A percentile compares a stretch with the other conserved stretches of the same genome.
Conservation (phyloP, 805 yeast genomes). For the Osmozyma mogii region DNA sequence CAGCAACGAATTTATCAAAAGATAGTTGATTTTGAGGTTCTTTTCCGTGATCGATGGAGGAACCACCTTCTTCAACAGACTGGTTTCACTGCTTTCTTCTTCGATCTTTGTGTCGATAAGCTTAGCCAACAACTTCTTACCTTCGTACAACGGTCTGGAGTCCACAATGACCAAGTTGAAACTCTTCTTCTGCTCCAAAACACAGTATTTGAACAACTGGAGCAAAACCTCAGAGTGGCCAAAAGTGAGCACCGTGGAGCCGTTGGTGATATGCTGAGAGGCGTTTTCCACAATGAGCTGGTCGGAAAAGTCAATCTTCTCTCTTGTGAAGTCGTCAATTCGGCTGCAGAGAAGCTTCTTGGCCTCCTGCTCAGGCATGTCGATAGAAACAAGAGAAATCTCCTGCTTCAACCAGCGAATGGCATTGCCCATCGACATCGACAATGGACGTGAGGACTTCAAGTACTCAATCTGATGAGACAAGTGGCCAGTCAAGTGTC, state of each 20-base stretch:
- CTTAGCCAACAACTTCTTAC: slow-evolving; percentile 63
- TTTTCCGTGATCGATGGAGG: slow-evolving; percentile 26
- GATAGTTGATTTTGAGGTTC: slow-evolving; percentile 74
- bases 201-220: slow-evolving; percentile 64
- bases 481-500: slow-evolving; percentile 82
- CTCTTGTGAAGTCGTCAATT: slow-evolving; percentile 76
- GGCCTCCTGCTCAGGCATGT: slow-evolving; percentile 58
- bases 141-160: slow-evolving; percentile 91
- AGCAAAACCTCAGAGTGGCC: slow-evolving; percentile 83
- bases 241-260: slow-evolving; percentile 75
- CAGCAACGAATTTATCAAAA: slow-evolving; percentile 68
- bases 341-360: slow-evolving; percentile 53
- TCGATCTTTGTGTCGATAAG: slow-evolving; percentile 39
- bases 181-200: slow-evolving; percentile 46
- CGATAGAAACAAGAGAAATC: slow-evolving; percentile 75
- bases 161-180: slow-evolving; percentile 85
- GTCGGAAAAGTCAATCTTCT: slow-evolving; percentile 78
- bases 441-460: slow-evolving; percentile 83
- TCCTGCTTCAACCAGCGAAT: slow-evolving; percentile 96
- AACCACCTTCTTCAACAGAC: too few species aligned
- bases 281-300: slow-evolving; percentile 77
- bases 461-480: slow-evolving; percentile 90
- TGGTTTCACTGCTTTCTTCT: slow-evolving; percentile 7
- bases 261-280: slow-evolving; percentile 63
- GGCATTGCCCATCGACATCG: slow-evolving; percentile 95